phyloP scores from a whole-genome alignment of 371 early-diverging fungal species.

The Rhizomucor miehei region DNA sequence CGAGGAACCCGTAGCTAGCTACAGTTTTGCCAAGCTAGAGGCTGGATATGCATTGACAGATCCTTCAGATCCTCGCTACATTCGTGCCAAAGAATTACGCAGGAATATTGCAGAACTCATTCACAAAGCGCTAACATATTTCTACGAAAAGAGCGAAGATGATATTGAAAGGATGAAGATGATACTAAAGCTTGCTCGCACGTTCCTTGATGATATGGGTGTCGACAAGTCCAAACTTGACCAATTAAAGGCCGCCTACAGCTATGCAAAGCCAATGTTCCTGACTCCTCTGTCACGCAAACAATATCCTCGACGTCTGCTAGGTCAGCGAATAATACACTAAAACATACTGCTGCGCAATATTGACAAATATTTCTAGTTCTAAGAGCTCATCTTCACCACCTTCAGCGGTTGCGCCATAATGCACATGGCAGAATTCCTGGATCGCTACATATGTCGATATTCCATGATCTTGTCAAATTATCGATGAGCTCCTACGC shows the following conservation, averaged over 20 bases:
- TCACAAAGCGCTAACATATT: constrained; percentile 50
- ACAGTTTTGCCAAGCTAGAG: constrained; percentile 20
- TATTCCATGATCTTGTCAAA: constrained; percentile 58
- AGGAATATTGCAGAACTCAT: constrained; percentile 50
- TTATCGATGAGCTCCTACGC: constrained; percentile 71
- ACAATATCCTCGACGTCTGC: constrained; percentile 48
- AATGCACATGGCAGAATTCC: constrained; percentile 52
- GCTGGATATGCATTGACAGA: constrained; percentile 65
- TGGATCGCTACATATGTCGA: constrained; percentile 42
- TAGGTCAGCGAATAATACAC: constrained; percentile 30
- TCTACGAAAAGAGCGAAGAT: constrained; percentile 60
- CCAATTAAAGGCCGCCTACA: constrained; percentile 51
- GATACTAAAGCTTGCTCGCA: constrained; percentile 56
- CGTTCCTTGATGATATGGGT: constrained; percentile 67
- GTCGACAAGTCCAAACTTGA: constrained; percentile 54
- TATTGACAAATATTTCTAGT: constrained; percentile 12
- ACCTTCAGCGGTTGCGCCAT: constrained; percentile 58
- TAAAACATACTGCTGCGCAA: constrained; percentile 5
- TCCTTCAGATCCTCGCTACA: constrained; percentile 42
- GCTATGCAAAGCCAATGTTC: constrained; percentile 53
- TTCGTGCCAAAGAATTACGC: constrained; percentile 46
- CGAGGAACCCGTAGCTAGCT: too few species aligned
- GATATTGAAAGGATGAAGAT: constrained; percentile 76
- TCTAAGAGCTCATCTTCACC: constrained; percentile 54
- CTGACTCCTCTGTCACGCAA: constrained; percentile 43